Evolutionary conservation across 192 early-diverging fungal genomes (phyloP).

Genomic region (Cetraspora pellucida): DNA sequence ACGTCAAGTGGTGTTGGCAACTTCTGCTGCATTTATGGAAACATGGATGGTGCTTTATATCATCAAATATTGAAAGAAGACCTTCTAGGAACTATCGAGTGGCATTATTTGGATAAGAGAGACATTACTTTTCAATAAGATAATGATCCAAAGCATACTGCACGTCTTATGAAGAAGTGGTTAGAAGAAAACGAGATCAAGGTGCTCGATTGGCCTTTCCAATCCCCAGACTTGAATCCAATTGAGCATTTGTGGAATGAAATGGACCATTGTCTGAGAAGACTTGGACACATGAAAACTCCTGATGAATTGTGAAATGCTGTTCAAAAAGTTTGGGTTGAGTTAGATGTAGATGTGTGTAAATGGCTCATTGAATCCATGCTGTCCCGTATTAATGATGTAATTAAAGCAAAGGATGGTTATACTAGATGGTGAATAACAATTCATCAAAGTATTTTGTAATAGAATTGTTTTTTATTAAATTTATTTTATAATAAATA

Average conservation of each 20-base stretch:
- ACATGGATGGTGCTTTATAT: slow-evolving; percentile 12
- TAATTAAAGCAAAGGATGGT: slow-evolving; percentile 22
- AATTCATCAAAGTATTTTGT: not conserved
- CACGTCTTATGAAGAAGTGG: too few species aligned
- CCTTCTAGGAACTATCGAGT: not conserved
- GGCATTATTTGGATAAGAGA: not conserved
- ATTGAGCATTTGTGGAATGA: slow-evolving; percentile 34
- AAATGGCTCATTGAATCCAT: slow-evolving; percentile 1
- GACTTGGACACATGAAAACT: too few species aligned
- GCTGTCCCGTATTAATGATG: not conserved
- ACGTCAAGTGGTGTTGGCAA: slow-evolving; percentile 16
- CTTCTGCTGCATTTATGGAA: not conserved
- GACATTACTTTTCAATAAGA: slow-evolving; percentile 8
- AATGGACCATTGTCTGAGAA: too few species aligned
- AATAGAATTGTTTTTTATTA: not conserved
- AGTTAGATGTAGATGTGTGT: not conserved
- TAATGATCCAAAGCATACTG: too few species aligned
- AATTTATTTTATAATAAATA: not conserved
- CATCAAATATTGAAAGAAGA: slow-evolving; percentile 7
- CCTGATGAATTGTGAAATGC: too few species aligned
- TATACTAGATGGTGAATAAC: slow-evolving; percentile 20
- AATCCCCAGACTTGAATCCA: slow-evolving; percentile 35
- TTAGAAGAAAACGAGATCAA: slow-evolving; percentile 18
- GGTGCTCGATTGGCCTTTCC: slow-evolving; percentile 26
- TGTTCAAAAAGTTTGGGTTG: slow-evolving; percentile 3